Evolutionary conservation across 257 asterid genomes (phyloP), one percentile per base, ranked within the genome.

Genomic region (Nicotiana attenuata): DNA sequence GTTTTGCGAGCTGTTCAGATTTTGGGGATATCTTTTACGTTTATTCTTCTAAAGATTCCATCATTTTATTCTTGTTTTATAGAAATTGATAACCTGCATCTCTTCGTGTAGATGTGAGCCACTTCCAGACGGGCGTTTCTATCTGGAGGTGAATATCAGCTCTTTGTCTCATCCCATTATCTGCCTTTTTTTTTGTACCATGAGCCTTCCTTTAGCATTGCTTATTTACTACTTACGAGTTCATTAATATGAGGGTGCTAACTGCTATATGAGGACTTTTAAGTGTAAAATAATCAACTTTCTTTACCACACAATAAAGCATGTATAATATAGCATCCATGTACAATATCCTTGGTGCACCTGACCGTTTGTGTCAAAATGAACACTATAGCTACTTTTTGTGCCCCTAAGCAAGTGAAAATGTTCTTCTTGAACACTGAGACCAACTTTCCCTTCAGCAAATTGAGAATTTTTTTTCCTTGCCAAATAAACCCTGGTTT

Each of bases 111-210:
- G 99, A 80, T 96, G 98, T 69, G 99, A 96, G 86, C 98, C 98
- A 82, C 98, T 96, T 86, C 97, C 98, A 73, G 99, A 96, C 87
- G 98, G 98, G 14, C 97, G 99, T 80, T 96, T 96, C 90, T 94
- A 92, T 88, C 88, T 96, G 65, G 98, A 96, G 99, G 99, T 96
- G 86, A 84, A 82, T 65, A 80, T 77, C 19, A 59, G 56, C 14
- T 55, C 60, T 52, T 55, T 69, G 64, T 35, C n/a, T 35, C 52
- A 35, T 10, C 28, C 4, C 28, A 13, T 80, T 81, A 38, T n/a
- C 56, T 65, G 55, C 69, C 16, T 53, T 41, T 52, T 57, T 50
- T 16, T 50, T 71, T 85, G 15, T 79, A 64, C 65, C 78, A 53
- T 5, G 16, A 33, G 10, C 35, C 35, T 66, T n/a, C 29, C 31